Evolutionary conservation across 2,329 filamentous ascomycete species (phyloP), one percentile per base, ranked within the genome.

Genomic region (Calonectria pseudoreteaudii): DNA sequence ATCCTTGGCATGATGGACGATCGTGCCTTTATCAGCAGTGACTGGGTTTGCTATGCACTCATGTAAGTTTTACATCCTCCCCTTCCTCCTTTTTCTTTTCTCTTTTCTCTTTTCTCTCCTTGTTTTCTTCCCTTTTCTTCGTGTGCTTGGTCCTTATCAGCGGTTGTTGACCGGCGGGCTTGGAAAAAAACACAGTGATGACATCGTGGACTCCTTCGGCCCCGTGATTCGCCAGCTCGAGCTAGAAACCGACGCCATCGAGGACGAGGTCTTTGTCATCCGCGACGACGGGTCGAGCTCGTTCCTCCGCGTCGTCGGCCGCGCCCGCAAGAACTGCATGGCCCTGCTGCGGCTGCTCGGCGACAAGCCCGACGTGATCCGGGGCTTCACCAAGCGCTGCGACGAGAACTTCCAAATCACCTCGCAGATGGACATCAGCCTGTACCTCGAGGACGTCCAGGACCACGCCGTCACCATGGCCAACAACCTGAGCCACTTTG

Each of bases 401-500:
- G 99, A 98, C 83, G 96, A 98, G 82, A 95, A 98, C 76, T 98
- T 98, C 88, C 94, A 95, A 78, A 94, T 98, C 68, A 98, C 97
- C 1, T 97, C 97, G 8, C 94, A 96, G 64, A 97, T 97, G 87
- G 97, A 99, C 82, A 98, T 99, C 77, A 97, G 96, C 26, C 91
- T 99, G 81, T 99, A 99, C 83, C 91, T 99, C 41, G 95, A 95
- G 81, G 97, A 99, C 86, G 98, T 99, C 77, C 97, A 99, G 85
- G 97, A 99, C 86, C 97, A 99, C 90, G 96, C 98, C 69, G 95
- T 99, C 73, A 99, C 97, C 58, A 98, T 98, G 96, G 98, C 98
- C 91, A 96, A 94, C 79, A 99, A 98, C 85, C 86, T 99, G 80
- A 92, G 92, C 0, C 97, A 99, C 83, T 98, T 98, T 80, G 97